Percentiles rank a stretch among this genome's conserved stretches.
Conservation (phyloP, 208 protist genomes). For the Crithidia expoeki region DNA sequence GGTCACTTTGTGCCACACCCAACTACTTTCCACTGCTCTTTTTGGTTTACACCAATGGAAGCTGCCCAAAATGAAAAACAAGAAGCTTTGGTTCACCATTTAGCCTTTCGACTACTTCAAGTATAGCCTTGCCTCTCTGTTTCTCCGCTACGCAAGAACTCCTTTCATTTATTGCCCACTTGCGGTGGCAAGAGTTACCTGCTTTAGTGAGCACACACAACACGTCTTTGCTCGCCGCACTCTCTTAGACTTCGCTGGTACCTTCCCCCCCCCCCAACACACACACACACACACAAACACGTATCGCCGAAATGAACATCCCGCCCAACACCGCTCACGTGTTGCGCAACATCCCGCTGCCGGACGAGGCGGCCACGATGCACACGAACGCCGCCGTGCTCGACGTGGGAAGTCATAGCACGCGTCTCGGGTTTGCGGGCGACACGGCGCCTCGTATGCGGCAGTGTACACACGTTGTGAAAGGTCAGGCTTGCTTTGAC, state of each 20-base stretch:
- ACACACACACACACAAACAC: too few relatives aligned
- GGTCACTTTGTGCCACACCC: too few relatives aligned
- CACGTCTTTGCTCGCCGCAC: not conserved
- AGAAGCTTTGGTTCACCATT: not conserved
- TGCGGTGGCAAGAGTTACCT: too few relatives aligned
- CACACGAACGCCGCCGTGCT: conserved; percentile 84
- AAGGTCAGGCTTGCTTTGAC: conserved; percentile 39
- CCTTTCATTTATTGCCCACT: not conserved
- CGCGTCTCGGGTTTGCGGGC: conserved; percentile 84
- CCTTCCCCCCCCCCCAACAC: not conserved
- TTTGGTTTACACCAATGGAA: too few relatives aligned
- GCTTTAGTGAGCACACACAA: too few relatives aligned
- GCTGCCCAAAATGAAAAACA: too few relatives aligned
- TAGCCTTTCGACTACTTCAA: too few relatives aligned
- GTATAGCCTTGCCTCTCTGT: too few relatives aligned
- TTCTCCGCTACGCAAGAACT: too few relatives aligned
- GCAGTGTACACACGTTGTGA: conserved; percentile 73
- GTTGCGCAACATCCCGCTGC: conserved; percentile 85
- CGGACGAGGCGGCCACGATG: conserved; percentile 81
- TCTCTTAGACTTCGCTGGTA: not conserved
- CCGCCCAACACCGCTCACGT: conserved; percentile 86
- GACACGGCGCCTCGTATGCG: conserved; percentile 83
- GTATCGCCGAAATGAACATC: conserved; percentile 89
- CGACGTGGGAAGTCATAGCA: conserved; percentile 87
- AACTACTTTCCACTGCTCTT: too few relatives aligned